These are phyloP conservation scores for Phytophthora brassicae DNA, from an alignment of 352 stramenopile genomes.

Conservation along the genomic window DNA sequence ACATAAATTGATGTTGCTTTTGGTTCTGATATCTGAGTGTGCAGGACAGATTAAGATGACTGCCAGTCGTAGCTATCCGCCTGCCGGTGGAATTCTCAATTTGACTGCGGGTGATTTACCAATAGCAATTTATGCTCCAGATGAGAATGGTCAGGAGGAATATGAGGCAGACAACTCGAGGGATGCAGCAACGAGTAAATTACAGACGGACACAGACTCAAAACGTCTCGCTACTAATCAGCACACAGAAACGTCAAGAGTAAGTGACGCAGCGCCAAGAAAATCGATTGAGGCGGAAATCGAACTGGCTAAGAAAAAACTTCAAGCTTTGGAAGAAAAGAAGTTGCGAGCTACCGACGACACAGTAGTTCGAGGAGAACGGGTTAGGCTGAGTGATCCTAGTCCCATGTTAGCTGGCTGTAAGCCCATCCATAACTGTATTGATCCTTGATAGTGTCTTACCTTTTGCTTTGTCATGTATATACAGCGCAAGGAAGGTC, in stretches of 20 bases:
- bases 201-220: not conserved
- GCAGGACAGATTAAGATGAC: slow-evolving; percentile 14
- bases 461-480: not conserved
- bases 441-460: not conserved
- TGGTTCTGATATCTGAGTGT: slow-evolving; percentile 1
- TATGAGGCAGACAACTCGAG: not conserved
- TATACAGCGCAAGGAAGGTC: not conserved
- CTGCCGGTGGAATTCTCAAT: slow-evolving; percentile 1
- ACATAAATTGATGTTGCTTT: slow-evolving; percentile 7
- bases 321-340: slow-evolving; percentile 5
- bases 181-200: not conserved
- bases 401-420: slow-evolving; percentile 1
- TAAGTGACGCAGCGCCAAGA: not conserved
- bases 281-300: slow-evolving; percentile 13
- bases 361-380: not conserved
- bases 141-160: not conserved
- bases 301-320: slow-evolving; percentile 16
- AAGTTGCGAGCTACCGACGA: slow-evolving; percentile 1
- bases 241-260: not conserved
- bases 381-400: not conserved
- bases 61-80: slow-evolving; percentile 5
- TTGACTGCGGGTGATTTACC: slow-evolving; percentile 1
- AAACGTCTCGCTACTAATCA: not conserved
- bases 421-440: slow-evolving; percentile 4
- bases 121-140: slow-evolving; percentile 1